These are phyloP conservation scores for Boletus speciosus DNA, from an alignment of 768 basidiomycete species.

Conservation along the genomic window DNA sequence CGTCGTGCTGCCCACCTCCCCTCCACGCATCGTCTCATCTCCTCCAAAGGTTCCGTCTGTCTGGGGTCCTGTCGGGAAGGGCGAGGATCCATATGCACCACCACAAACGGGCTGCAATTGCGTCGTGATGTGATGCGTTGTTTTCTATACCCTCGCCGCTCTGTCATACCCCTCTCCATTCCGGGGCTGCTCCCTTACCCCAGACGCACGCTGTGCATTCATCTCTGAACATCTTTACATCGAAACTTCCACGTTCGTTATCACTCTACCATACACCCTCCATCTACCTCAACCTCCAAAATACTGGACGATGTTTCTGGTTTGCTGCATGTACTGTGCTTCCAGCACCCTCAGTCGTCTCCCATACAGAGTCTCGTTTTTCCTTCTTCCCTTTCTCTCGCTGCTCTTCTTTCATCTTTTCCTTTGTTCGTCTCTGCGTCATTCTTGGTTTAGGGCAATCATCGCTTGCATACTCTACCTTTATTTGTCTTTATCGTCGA, in stretches of 20 bases:
- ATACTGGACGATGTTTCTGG: constrained; percentile 25
- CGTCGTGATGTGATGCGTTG: constrained; percentile 58
- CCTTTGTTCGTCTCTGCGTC: background rate
- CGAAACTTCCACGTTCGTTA: constrained; percentile 26
- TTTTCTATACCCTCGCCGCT: constrained; percentile 31
- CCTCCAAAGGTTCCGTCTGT: constrained; percentile 75
- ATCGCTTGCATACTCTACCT: constrained; percentile 23
- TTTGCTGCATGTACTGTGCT: constrained; percentile 25
- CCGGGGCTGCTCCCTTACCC: constrained; percentile 1
- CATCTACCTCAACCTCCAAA: constrained; percentile 24
- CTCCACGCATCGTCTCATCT: background rate
- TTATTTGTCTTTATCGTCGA: constrained; percentile 36
- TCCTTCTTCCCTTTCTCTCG: background rate
- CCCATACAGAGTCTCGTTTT: constrained; percentile 1
- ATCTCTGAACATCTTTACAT: constrained; percentile 23
- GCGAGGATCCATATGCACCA: constrained; percentile 90
- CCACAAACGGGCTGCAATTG: constrained; percentile 72
- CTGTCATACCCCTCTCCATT: constrained; percentile 31
- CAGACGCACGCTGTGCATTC: constrained; percentile 14
- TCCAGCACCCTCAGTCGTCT: constrained; percentile 8
- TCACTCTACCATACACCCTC: constrained; percentile 24
- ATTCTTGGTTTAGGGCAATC: constrained; percentile 22
- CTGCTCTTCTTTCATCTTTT: constrained; percentile 2
- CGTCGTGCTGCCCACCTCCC: constrained; percentile 26
- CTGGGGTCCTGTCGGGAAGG: constrained; percentile 88